Base-by-base conservation (phyloP, 2,329 filamentous ascomycete genomes). In the Leptographium radiaticola region DNA sequence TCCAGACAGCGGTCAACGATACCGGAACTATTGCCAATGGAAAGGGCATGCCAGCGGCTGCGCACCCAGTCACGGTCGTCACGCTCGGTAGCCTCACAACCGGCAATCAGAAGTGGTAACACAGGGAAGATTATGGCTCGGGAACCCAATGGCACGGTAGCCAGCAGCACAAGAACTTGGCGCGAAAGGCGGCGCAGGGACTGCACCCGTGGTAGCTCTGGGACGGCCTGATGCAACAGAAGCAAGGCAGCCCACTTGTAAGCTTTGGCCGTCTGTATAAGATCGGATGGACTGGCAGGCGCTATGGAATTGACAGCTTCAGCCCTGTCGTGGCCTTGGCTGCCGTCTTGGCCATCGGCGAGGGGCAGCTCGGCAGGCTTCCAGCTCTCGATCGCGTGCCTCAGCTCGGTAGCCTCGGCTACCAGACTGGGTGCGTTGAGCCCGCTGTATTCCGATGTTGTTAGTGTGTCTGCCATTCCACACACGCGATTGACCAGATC, bases 1-100 rank as follows among this genome's bases (percentile, higher is more conserved):
- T 54, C 53, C 20, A 54, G 53, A 40, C 53, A 54, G 20, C 53
- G 53, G 43, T 54, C 53, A 34, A 54, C 53, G n/a, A 54, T 48
- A 1, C 53, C 53, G 1, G 53, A 54, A n/a, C 53, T 54, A 20
- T 54, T 54, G 1, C 43, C 49, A 6, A 16, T 46, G 16, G 49
- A 18, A 1, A 54, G 53, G 16, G 49, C 49, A 1, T 20, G 30
- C 53, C 53, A 54, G 30, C 53, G 53, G 18, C 38, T 20, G 20
- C 53, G 49, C 20, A 54, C 53, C 53, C 53, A 54, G 11, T 43
- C 36, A 12, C 53, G 53, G 30, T 54, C 53, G 18, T 20, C 49
- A 1, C 1, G 18, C 1, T 50, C 43, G 6, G 43, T 20, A 13
- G 49, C 53, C 38, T 54, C 53, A 18, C 53, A 54, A n/a, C 53